phyloP scores from a whole-genome alignment of 1,284 basidiomycete species.

The Moesziomyces sp. region DNA sequence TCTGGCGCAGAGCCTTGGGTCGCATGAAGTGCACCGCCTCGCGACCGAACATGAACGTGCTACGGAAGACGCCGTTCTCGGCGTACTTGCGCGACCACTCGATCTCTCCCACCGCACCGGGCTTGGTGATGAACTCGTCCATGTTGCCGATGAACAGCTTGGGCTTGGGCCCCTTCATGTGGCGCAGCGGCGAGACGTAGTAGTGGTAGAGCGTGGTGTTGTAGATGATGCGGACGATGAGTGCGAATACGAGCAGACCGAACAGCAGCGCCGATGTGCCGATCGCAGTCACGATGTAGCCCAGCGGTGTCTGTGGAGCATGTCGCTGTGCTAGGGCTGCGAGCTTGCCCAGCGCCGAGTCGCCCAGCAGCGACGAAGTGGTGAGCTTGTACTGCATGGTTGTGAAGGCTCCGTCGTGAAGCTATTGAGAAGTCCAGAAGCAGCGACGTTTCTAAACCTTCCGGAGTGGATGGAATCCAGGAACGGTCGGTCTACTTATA shows the following conservation, averaged over 20 bases:
- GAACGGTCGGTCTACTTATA: no score
- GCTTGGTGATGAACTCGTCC: conserved; percentile 26
- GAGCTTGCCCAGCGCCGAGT: conserved; percentile 23
- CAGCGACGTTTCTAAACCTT: no score
- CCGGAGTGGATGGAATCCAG: no score
- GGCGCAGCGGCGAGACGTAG: conserved; percentile 42
- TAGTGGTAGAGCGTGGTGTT: conserved; percentile 32
- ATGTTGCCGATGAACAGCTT: conserved; percentile 43
- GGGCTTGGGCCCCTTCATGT: conserved; percentile 44
- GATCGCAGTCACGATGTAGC: conserved; percentile 6
- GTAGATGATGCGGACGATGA: conserved; percentile 32
- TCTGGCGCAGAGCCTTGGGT: conserved; percentile 43
- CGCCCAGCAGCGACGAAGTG: conserved; percentile 16
- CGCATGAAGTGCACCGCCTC: conserved; percentile 40
- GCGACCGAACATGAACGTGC: conserved; percentile 39
- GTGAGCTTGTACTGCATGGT: conserved; percentile 29
- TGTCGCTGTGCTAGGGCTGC: conserved; percentile 11
- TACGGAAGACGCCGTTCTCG: conserved; percentile 32
- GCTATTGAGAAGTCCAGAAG: no score
- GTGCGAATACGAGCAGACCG: neutral
- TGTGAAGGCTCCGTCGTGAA: neutral
- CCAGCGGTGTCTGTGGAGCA: conserved; percentile 10
- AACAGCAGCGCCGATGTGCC: conserved; percentile 2
- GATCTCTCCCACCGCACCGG: conserved; percentile 31
- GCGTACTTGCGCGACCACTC: conserved; percentile 40